Evolutionary conservation across 495 filamentous ascomycete genomes (phyloP), one percentile per base, ranked within the genome.

Genomic region (Xylaria telfairii): DNA sequence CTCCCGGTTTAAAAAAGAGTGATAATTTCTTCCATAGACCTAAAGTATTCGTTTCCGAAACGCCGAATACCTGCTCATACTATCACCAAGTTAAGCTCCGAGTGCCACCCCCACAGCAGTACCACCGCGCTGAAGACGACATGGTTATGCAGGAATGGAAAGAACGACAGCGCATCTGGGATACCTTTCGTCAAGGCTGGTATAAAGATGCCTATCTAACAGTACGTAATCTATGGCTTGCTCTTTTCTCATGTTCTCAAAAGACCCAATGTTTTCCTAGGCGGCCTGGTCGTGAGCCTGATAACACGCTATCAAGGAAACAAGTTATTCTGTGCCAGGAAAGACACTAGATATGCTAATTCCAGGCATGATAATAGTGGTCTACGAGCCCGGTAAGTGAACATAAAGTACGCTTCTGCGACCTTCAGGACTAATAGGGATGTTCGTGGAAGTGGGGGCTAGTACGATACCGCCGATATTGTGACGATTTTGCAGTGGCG

Each of bases 21-120:
- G 42, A 21, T 17, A 65, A 65, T 8, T 65, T 21, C 44, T 65
- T 65, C 30, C 62, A 65, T 44, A 30, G 62, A 19, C 49, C 24
- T 32, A 7, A 37, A 1, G 2, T 47, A 5, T n/a, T 65, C 62
- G 17, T 65, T 15, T 47, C 41, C 5, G 13, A 37, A 10, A 15
- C 19, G 44, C 60, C 24, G 17, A 37, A 19, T n/a, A 5, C 6
- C 6, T n/a, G 3, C 13, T 12, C 2, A 12, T 17, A 3, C n/a
- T 17, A 6, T 0, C 5, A 15, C 30, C 44, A 32, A n/a, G 15
- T 9, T 37, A 0, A 0, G 19, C 2, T 10, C 54, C 6, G 13
- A 37, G 10, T 3, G 1, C 15, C 32, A 6, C 54, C 54, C 6
- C 6, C 30, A 2, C 54, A 57, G 17, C 15, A 2, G 21, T 12